These are phyloP conservation scores for Halophytophthora polymorphica DNA, from an alignment of 352 stramenopile species.

Conservation along the genomic window DNA sequence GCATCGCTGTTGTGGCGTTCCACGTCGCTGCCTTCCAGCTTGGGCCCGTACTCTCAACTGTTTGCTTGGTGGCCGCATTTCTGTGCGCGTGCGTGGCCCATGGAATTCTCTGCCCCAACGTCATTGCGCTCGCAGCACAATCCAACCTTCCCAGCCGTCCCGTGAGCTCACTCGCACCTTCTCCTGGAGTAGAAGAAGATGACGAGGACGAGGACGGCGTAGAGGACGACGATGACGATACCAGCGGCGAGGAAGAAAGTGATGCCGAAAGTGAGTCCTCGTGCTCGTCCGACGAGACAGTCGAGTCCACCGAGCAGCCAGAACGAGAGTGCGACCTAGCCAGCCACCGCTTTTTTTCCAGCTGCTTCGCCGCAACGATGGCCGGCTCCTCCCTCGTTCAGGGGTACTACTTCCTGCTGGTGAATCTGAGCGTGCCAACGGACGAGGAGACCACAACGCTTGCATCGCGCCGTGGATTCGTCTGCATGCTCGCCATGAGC, in stretches of 20 bases:
- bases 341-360: constrained; percentile 29
- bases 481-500: constrained; percentile 39
- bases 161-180: constrained; percentile 7
- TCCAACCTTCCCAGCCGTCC: constrained; percentile 11
- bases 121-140: constrained; percentile 45
- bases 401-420: constrained; percentile 52
- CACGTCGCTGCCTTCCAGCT: constrained; percentile 37
- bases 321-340: constrained; percentile 8
- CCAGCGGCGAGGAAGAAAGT: constrained; percentile 18
- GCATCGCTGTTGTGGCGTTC: constrained; percentile 39
- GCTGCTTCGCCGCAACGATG: constrained; percentile 43
- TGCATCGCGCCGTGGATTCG: constrained; percentile 16
- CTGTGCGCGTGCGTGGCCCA: constrained; percentile 39
- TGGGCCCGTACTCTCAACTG: constrained; percentile 20
- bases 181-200: constrained; percentile 10
- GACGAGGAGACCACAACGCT: constrained; percentile 1
- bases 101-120: constrained; percentile 45
- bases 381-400: constrained; percentile 44
- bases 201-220: constrained; percentile 2
- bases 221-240: constrained; percentile 4
- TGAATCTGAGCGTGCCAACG: constrained; percentile 26
- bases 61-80: constrained; percentile 37
- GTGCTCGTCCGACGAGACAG: constrained; percentile 16
- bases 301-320: constrained; percentile 5
- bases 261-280: constrained; percentile 22